phyloP scores from a whole-genome alignment of 2,329 filamentous ascomycete genomes.

The Ascomycota sp. region DNA sequence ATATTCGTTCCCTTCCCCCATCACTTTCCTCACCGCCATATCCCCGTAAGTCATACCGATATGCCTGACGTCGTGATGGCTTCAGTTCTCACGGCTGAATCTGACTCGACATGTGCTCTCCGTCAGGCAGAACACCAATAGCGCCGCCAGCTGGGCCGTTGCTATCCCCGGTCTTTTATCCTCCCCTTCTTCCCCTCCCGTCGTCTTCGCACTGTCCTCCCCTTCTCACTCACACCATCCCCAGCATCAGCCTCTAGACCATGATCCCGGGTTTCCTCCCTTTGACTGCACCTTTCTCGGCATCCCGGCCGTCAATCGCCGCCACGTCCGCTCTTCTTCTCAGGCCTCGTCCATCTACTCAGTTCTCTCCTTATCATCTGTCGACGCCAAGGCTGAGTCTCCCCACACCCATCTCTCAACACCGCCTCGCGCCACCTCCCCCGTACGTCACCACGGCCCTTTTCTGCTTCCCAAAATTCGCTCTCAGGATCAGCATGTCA shows the following conservation, averaged over 20 bases:
- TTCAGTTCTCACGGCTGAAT: too few species aligned
- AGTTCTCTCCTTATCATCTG: slow-evolving; percentile 36
- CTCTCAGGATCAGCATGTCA: slow-evolving; percentile 60
- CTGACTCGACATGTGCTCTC: too few species aligned
- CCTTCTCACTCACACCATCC: background rate
- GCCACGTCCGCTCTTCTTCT: slow-evolving; percentile 43
- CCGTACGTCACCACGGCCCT: slow-evolving; percentile 60
- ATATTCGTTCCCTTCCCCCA: too few species aligned
- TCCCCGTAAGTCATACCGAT: too few species aligned
- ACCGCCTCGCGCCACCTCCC: slow-evolving; percentile 42
- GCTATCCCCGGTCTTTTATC: too few species aligned
- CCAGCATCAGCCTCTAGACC: slow-evolving; percentile 7
- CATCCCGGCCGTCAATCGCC: slow-evolving; percentile 25
- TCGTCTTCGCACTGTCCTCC: too few species aligned
- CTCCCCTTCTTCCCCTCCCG: too few species aligned
- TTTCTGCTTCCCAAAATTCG: slow-evolving; percentile 71
- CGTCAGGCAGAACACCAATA: too few species aligned
- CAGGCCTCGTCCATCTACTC: slow-evolving; percentile 45
- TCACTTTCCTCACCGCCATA: too few species aligned
- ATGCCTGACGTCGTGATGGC: too few species aligned
- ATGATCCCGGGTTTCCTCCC: slow-evolving; percentile 15
- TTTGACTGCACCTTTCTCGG: slow-evolving; percentile 38
- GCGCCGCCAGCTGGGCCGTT: too few species aligned
- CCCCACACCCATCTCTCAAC: slow-evolving; percentile 48
- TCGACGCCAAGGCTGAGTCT: slow-evolving; percentile 37